Percentiles rank a stretch among this genome's conserved stretches.
These are phyloP conservation scores for Zymoseptoria crescenta DNA, from an alignment of 2,329 filamentous ascomycete genomes.

Conservation along the genomic window DNA sequence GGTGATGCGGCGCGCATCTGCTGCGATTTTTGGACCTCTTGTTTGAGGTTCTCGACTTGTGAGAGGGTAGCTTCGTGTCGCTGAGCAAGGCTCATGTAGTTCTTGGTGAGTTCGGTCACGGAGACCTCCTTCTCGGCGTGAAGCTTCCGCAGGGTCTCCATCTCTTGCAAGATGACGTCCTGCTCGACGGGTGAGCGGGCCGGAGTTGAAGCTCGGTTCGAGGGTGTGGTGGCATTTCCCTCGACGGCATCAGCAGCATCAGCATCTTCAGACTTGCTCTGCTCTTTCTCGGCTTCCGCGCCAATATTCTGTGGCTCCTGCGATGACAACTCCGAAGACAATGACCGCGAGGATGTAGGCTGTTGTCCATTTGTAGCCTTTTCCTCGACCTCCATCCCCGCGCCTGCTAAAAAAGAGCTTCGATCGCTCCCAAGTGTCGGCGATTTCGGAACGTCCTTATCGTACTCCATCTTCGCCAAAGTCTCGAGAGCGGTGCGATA, in stretches of 20 bases:
- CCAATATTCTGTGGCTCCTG: slow-evolving; percentile 62
- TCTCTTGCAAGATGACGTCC: slow-evolving; percentile 61
- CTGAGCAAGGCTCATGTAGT: slow-evolving; percentile 74
- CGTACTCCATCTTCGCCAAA: slow-evolving; percentile 75
- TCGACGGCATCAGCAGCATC: slow-evolving; percentile 10
- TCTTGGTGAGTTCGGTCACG: slow-evolving; percentile 63
- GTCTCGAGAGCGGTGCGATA: slow-evolving; percentile 83
- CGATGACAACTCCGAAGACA: slow-evolving; percentile 89
- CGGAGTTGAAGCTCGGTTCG: neutral
- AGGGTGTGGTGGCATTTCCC: neutral
- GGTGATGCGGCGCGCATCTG: slow-evolving; percentile 19
- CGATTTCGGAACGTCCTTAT: slow-evolving; percentile 56
- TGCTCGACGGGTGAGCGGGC: slow-evolving; percentile 29
- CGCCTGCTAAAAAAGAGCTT: slow-evolving; percentile 77
- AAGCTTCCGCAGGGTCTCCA: slow-evolving; percentile 62
- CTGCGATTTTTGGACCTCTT: slow-evolving; percentile 65
- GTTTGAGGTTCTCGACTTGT: slow-evolving; percentile 85
- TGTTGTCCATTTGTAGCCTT: slow-evolving; percentile 45
- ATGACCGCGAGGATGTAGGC: slow-evolving; percentile 75
- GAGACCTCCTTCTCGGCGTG: slow-evolving; percentile 70
- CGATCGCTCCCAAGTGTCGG: slow-evolving; percentile 48
- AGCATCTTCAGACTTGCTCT: neutral
- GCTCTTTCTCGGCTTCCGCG: slow-evolving; percentile 12
- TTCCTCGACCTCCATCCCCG: slow-evolving; percentile 50
- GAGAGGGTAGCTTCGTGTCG: slow-evolving; percentile 75